These are phyloP conservation scores for Fusarium aywerte DNA, from an alignment of 2,329 filamentous ascomycete genomes.

Conservation along the genomic window DNA sequence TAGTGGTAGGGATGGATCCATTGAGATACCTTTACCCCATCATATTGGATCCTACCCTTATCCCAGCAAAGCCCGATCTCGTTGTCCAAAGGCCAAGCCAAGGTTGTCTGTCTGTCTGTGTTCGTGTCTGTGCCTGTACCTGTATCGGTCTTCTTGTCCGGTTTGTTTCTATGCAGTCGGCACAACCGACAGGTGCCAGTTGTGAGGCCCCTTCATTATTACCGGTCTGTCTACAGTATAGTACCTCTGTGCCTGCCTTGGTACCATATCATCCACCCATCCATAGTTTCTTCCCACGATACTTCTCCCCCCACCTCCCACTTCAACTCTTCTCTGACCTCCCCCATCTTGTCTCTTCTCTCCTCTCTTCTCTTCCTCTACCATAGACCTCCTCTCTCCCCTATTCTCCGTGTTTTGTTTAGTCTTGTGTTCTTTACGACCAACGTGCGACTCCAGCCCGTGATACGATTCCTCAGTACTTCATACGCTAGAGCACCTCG, in stretches of 20 bases:
- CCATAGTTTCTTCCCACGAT: conserved; percentile 22
- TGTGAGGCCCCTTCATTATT: conserved; percentile 36
- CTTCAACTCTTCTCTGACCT: conserved; percentile 26
- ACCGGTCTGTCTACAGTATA: conserved; percentile 10
- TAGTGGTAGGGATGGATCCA: conserved; percentile 14
- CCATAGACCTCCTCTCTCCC: conserved; percentile 21
- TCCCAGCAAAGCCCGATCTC: conserved; percentile 36
- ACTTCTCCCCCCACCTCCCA: conserved; percentile 34
- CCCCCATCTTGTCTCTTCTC: conserved; percentile 26
- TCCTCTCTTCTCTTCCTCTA: conserved; percentile 23
- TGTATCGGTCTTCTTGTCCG: background rate
- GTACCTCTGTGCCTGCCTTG: background rate
- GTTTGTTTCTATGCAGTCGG: conserved; percentile 28
- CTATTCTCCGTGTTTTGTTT: conserved; percentile 22
- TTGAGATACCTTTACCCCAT: conserved; percentile 39
- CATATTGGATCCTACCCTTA: conserved; percentile 41
- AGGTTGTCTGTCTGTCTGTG: conserved; percentile 19
- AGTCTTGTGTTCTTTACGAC: conserved; percentile 18
- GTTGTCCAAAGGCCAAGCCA: conserved; percentile 21
- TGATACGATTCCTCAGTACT: conserved; percentile 34
- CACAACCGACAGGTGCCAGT: conserved; percentile 35
- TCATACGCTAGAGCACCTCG: conserved; percentile 23
- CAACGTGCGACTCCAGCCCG: conserved; percentile 36
- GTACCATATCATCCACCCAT: conserved; percentile 30
- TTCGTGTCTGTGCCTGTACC: conserved; percentile 22